Evolutionary conservation across 2,329 filamentous ascomycete genomes (phyloP).

Genomic region (Pseudocercospora musae): DNA sequence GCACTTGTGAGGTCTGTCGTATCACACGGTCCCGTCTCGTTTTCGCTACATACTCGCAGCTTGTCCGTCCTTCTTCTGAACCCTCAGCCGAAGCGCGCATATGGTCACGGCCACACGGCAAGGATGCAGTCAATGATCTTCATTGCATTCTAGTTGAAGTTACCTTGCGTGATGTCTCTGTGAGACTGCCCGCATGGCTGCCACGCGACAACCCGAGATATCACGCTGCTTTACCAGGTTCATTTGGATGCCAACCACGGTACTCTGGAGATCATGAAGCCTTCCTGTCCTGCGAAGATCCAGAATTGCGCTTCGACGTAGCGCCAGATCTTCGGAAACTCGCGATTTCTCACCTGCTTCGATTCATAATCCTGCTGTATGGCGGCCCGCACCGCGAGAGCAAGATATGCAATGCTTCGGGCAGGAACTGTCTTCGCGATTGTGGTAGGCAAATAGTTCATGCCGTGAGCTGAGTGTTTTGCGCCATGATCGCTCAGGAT

Average conservation of each 20-base stretch:
- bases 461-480: neutral
- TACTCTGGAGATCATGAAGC: slow-evolving; percentile 12
- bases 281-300: neutral
- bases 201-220: slow-evolving; percentile 19
- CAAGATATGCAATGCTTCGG: neutral
- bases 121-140: neutral
- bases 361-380: neutral
- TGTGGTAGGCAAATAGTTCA: neutral
- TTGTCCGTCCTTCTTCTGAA: neutral
- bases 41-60: neutral
- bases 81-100: neutral
- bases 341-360: neutral
- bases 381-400: neutral
- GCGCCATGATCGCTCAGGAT: neutral
- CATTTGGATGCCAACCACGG: slow-evolving; percentile 6
- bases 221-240: slow-evolving; percentile 11
- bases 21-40: neutral
- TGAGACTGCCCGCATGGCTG: slow-evolving; percentile 7
- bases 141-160: neutral
- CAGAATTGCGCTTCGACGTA: neutral
- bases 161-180: neutral
- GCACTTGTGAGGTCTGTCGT: neutral
- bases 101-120: neutral
- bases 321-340: neutral
- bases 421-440: neutral